Conservation (phyloP, 2,329 filamentous ascomycete species). For the Chrysoporthe puriensis region DNA sequence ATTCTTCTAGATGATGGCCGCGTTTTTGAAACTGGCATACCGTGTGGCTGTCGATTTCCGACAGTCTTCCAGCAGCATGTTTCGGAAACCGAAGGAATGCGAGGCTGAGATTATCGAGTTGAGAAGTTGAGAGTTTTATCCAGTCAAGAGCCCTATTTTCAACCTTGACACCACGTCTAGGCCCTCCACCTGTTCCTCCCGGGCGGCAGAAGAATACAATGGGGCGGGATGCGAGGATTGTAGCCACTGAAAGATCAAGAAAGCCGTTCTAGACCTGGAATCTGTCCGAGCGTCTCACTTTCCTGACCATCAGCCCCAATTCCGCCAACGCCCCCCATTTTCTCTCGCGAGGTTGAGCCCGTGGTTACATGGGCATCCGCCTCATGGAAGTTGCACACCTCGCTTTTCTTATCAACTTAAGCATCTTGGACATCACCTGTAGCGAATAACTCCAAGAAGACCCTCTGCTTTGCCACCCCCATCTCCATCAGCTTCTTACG, state of each 20-base stretch:
- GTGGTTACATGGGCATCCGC: neutral
- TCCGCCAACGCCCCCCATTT: neutral
- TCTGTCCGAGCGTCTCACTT: neutral
- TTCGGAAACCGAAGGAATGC: neutral
- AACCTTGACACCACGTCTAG: no score
- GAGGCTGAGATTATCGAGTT: neutral
- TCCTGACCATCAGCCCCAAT: no score
- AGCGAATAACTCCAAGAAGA: constrained; percentile 72
- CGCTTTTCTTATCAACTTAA: neutral
- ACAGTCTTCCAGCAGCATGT: neutral
- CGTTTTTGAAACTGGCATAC: neutral
- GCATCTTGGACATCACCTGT: constrained; percentile 49
- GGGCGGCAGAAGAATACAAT: no score
- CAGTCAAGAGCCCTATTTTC: neutral
- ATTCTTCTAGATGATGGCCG: neutral
- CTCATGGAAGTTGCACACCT: neutral
- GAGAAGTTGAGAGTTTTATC: neutral
- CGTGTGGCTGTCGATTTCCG: neutral
- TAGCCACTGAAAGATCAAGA: no score
- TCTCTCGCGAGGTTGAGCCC: neutral
- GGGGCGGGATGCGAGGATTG: no score
- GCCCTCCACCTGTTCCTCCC: no score
- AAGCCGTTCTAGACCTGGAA: no score
- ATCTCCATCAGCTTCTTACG: constrained; percentile 54
- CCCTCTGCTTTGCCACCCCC: constrained; percentile 61